Percentiles rank a stretch among this genome's conserved stretches.
phyloP scores from a whole-genome alignment of 176 grass and related monocot genomes.

The Oryza brachyantha region DNA sequence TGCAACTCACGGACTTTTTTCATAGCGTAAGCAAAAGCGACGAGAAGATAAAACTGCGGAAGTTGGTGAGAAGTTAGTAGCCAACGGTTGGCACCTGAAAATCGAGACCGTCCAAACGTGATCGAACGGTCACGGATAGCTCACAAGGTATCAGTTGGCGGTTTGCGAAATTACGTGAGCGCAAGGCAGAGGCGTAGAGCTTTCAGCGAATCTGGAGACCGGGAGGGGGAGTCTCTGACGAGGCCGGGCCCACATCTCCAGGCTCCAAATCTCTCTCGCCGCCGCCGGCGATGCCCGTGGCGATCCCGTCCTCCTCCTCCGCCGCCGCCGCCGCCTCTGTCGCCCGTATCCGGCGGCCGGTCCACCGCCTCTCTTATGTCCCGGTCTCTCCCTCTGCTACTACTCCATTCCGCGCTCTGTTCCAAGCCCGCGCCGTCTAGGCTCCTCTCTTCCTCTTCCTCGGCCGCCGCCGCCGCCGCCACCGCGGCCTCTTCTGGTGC shows the following conservation, averaged over 20 bases:
- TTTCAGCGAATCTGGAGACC: neutral
- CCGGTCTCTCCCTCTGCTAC: slow-evolving; percentile 50
- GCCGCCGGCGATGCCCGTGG: slow-evolving; percentile 45
- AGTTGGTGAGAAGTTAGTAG: too few species aligned
- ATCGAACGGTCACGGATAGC: neutral
- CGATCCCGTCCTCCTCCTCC: slow-evolving; percentile 29
- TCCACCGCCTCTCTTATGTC: slow-evolving; percentile 55
- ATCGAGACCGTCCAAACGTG: too few species aligned
- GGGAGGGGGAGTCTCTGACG: neutral
- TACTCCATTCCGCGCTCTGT: slow-evolving; percentile 39
- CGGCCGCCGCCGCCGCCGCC: neutral
- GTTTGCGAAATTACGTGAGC: neutral
- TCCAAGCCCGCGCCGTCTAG: slow-evolving; percentile 46
- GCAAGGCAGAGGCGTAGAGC: neutral
- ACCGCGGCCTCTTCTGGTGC: neutral
- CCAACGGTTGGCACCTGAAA: too few species aligned
- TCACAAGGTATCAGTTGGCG: neutral
- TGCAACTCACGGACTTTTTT: too few species aligned
- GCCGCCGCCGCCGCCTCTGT: neutral
- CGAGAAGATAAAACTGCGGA: too few species aligned
- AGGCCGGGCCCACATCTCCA: neutral
- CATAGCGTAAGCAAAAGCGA: too few species aligned
- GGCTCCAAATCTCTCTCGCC: slow-evolving; percentile 31
- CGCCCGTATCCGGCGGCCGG: slow-evolving; percentile 45
- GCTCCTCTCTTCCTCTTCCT: slow-evolving; percentile 39